Evolutionary conservation across 495 filamentous ascomycete species (phyloP).

Genomic region (Alectoria sarmentosa): DNA sequence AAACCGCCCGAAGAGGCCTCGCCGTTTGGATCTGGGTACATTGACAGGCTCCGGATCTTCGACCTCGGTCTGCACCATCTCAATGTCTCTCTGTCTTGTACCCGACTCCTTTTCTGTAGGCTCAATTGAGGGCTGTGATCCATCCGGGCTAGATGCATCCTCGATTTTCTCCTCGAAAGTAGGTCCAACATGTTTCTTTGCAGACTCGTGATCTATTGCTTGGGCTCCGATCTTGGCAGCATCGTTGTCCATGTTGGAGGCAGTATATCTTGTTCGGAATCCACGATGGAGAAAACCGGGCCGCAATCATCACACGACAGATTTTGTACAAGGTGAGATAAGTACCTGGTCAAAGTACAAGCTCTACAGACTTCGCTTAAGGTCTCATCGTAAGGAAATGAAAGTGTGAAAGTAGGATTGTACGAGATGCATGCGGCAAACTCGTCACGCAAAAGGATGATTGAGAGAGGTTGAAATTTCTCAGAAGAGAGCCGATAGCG

Average conservation of each 20-base stretch:
- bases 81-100: not conserved
- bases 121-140: not conserved
- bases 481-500: not conserved
- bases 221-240: slow-evolving; percentile 16
- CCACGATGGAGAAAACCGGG: not conserved
- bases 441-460: not conserved
- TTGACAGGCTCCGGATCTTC: slow-evolving; percentile 31
- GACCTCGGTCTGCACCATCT: not conserved
- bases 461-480: not conserved
- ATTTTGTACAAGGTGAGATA: not conserved
- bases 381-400: not conserved
- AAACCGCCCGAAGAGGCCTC: slow-evolving; percentile 68
- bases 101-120: not conserved
- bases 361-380: not conserved
- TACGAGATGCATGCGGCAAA: not conserved
- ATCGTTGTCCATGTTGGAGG: slow-evolving; percentile 10
- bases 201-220: slow-evolving; percentile 13
- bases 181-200: not conserved
- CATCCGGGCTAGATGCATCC: not conserved
- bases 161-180: slow-evolving; percentile 15
- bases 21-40: slow-evolving; percentile 59
- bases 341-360: not conserved
- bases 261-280: not conserved
- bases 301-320: not conserved
- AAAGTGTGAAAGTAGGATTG: not conserved